These are phyloP conservation scores for Saraca asoca DNA, from an alignment of 331 rosid species.

Conservation along the genomic window DNA sequence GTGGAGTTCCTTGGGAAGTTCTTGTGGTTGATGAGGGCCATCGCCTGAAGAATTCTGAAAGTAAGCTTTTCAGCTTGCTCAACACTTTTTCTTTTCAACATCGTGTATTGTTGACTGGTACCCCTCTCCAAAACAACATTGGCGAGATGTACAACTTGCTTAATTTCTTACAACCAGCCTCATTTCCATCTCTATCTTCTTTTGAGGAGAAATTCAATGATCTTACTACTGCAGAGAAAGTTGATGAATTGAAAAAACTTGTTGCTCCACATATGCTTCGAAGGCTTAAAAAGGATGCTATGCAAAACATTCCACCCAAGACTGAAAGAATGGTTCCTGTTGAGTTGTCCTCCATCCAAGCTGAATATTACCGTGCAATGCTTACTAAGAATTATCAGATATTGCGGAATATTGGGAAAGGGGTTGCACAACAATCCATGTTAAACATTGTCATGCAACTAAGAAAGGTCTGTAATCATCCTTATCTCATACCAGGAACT, in stretches of 20 bases:
- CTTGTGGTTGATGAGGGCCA: conserved; percentile 98
- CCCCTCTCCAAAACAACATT: conserved; percentile 96
- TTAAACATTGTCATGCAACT: conserved; percentile 97
- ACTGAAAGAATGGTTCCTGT: conserved; percentile 99
- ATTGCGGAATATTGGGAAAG: conserved; percentile 93
- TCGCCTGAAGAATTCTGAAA: conserved; percentile 92
- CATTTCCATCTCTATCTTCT: conserved; percentile 87
- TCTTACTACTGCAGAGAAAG: conserved; percentile 91
- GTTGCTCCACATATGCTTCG: conserved; percentile 99
- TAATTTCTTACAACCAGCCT: conserved; percentile 98
- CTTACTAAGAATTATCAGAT: conserved; percentile 95
- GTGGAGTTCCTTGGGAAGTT: conserved; percentile 99
- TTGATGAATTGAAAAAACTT: conserved; percentile 94
- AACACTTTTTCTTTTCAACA: conserved; percentile 93
- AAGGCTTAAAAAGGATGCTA: conserved; percentile 96
- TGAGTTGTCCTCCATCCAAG: conserved; percentile 97
- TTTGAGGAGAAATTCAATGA: conserved; percentile 97
- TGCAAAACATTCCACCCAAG: conserved; percentile 99
- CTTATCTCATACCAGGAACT: conserved; percentile 98
- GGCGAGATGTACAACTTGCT: conserved; percentile 99
- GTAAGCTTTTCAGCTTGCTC: conserved; percentile 97
- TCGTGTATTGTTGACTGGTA: conserved; percentile 97
- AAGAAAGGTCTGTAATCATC: conserved; percentile 99
- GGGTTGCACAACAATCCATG: conserved; percentile 95
- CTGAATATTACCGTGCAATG: conserved; percentile 99